Conservation (phyloP, 2,329 filamentous ascomycete species). For the Phaeosphaeriaceae sp. region DNA sequence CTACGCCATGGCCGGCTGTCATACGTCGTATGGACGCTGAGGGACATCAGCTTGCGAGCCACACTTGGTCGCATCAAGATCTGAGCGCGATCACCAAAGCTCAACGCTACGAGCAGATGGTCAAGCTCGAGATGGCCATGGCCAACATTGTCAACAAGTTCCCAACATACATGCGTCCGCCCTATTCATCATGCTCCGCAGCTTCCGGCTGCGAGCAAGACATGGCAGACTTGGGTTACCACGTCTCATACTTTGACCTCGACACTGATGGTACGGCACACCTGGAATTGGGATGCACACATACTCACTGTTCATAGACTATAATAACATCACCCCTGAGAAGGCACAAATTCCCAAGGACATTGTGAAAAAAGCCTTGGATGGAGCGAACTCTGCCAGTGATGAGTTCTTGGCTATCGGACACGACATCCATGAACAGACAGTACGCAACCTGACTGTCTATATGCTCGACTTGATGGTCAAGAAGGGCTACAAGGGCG, state of each 20-base stretch:
- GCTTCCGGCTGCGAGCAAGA: slow-evolving; percentile 47
- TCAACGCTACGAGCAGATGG: slow-evolving; percentile 57
- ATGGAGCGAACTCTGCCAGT: slow-evolving; percentile 23
- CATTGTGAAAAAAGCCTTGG: slow-evolving; percentile 51
- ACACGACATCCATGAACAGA: slow-evolving; percentile 56
- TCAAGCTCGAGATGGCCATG: slow-evolving; percentile 62
- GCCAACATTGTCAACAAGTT: slow-evolving; percentile 62
- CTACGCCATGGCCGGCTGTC: slow-evolving; percentile 53
- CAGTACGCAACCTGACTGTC: slow-evolving; percentile 50
- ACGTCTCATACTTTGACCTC: slow-evolving; percentile 66
- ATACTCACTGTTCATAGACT: slow-evolving; percentile 24
- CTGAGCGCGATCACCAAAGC: slow-evolving; percentile 52
- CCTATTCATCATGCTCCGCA: slow-evolving; percentile 54
- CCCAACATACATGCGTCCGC: slow-evolving; percentile 62
- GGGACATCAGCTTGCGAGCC: slow-evolving; percentile 67
- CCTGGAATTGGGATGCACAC: neutral
- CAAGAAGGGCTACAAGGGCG: slow-evolving; percentile 49
- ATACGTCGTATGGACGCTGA: slow-evolving; percentile 62
- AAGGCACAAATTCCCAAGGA: slow-evolving; percentile 45
- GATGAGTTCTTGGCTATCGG: slow-evolving; percentile 60
- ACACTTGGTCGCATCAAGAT: slow-evolving; percentile 63
- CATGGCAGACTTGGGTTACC: slow-evolving; percentile 59
- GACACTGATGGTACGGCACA: slow-evolving; percentile 55
- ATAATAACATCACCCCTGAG: slow-evolving; percentile 39
- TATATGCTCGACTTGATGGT: slow-evolving; percentile 50